Percentiles rank a stretch among this genome's conserved stretches.
These are phyloP conservation scores for Termitomyces eurrhizus DNA, from an alignment of 768 basidiomycete genomes.

Conservation along the genomic window DNA sequence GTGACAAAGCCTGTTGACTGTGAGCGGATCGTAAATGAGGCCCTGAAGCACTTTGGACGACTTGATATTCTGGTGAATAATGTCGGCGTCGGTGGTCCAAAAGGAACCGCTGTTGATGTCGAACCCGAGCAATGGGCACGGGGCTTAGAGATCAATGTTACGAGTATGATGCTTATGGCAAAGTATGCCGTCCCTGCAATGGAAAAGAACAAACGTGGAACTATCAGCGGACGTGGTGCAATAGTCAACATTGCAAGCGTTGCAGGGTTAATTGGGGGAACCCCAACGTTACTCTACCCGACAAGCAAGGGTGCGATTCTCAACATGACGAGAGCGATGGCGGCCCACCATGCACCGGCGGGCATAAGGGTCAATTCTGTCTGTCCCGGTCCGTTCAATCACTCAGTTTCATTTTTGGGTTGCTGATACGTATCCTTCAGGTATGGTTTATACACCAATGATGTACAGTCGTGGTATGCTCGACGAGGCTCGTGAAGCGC, in stretches of 20 bases:
- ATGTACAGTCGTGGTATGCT: constrained; percentile 33
- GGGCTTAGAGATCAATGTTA: constrained; percentile 35
- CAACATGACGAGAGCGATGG: constrained; percentile 44
- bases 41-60: constrained; percentile 31
- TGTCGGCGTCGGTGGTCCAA: constrained; percentile 36
- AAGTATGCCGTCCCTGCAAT: constrained; percentile 41
- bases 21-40: constrained; percentile 29
- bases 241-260: constrained; percentile 41
- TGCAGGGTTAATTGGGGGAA: constrained; percentile 34
- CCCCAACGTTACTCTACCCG: constrained; percentile 36
- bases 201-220: constrained; percentile 28
- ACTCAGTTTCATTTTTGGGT: background rate
- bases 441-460: constrained; percentile 41
- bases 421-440: constrained; percentile 18
- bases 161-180: constrained; percentile 41
- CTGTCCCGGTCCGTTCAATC: constrained; percentile 29
- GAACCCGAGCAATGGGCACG: constrained; percentile 30
- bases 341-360: constrained; percentile 34
- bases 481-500: constrained; percentile 31
- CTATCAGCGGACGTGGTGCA: constrained; percentile 30
- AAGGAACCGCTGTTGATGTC: constrained; percentile 35
- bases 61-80: constrained; percentile 41
- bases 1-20: constrained; percentile 33
- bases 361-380: constrained; percentile 40
- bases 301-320: constrained; percentile 40